Conservation (phyloP, 169 alveolate species). For the Cryptosporidium viatorum region DNA sequence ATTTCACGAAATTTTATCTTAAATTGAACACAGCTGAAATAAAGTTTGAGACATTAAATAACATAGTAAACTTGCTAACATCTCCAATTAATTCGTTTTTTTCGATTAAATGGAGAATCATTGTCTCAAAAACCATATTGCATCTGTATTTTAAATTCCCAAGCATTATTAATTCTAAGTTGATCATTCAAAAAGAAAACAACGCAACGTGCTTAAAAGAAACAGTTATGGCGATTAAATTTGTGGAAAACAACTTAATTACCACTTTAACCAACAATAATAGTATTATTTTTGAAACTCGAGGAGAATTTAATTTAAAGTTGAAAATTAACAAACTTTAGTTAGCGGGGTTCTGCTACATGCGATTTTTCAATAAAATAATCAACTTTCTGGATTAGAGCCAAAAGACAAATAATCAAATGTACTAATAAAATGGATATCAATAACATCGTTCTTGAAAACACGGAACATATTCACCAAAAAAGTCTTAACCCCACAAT, state of each 20-base stretch:
- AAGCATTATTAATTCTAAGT: background rate
- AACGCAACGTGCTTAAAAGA: background rate
- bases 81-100: slow-evolving; percentile 19
- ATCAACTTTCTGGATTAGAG: background rate
- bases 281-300: slow-evolving; percentile 8
- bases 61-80: background rate
- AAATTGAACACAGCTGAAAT: background rate
- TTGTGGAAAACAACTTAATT: background rate
- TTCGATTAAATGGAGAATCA: slow-evolving; percentile 12
- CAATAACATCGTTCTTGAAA: background rate
- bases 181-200: background rate
- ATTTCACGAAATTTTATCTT: slow-evolving; percentile 31
- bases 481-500: background rate
- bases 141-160: slow-evolving; percentile 8
- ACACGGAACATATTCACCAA: background rate
- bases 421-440: background rate
- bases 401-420: background rate
- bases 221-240: background rate
- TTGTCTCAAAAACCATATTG: slow-evolving; percentile 19
- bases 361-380: background rate
- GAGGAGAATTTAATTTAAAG: slow-evolving; percentile 4
- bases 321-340: background rate
- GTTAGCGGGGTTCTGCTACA: background rate
- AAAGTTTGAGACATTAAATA: slow-evolving; percentile 13
- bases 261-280: background rate